Conservation (phyloP, 2,329 filamentous ascomycete genomes). For the Diatrype stigma region DNA sequence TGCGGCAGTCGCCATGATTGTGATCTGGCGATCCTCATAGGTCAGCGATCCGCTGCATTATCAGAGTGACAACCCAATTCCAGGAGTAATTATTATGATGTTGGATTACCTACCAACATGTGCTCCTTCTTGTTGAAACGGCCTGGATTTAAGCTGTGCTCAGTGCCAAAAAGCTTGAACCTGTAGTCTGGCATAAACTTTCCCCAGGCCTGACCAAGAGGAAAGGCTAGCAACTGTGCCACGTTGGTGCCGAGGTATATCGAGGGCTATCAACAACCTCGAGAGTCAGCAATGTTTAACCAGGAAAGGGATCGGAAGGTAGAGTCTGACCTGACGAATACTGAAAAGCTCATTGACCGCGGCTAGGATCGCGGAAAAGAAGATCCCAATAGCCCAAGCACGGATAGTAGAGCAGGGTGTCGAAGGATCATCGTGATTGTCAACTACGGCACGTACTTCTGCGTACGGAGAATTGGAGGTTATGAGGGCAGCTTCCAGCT, state of each 20-base stretch:
- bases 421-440: constrained; percentile 49
- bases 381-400: constrained; percentile 48
- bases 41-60: too few species aligned
- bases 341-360: constrained; percentile 56
- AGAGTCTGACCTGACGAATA: constrained; percentile 34
- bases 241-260: constrained; percentile 53
- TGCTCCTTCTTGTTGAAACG: constrained; percentile 57
- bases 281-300: too few species aligned
- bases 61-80: too few species aligned
- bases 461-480: constrained; percentile 34
- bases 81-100: too few species aligned
- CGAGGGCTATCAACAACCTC: constrained; percentile 31
- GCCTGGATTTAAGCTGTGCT: constrained; percentile 28
- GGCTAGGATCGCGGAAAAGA: constrained; percentile 44
- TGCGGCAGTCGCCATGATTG: constrained; percentile 58
- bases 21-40: too few species aligned
- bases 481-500: constrained; percentile 29
- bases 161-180: constrained; percentile 38
- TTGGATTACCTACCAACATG: constrained; percentile 35
- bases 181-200: constrained; percentile 46
- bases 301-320: too few species aligned
- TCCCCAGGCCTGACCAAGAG: constrained; percentile 48
- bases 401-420: constrained; percentile 51
- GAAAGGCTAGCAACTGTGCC: constrained; percentile 53
- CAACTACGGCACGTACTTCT: constrained; percentile 42